Percentiles rank a stretch among this genome's conserved stretches.
These are phyloP conservation scores for Wolfiporia cocos DNA, from an alignment of 1,284 basidiomycete genomes.

Conservation along the genomic window DNA sequence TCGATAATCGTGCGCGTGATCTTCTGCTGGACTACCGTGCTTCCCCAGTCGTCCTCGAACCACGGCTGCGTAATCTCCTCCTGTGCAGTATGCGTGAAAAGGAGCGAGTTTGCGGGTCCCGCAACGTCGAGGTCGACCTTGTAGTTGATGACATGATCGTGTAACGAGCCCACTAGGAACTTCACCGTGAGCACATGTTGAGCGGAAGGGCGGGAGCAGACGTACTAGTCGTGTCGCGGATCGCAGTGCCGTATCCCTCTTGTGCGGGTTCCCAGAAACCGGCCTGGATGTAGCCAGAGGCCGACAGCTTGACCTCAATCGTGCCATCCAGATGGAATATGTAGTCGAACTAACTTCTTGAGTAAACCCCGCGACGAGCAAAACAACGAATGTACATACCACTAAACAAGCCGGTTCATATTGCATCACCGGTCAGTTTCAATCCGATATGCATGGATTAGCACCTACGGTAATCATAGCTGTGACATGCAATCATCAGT, in stretches of 20 bases:
- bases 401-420: no score
- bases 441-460: no score
- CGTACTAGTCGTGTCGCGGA: constrained; percentile 47
- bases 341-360: constrained; percentile 58
- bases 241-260: constrained; percentile 46
- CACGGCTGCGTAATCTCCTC: constrained; percentile 47
- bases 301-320: constrained; percentile 57
- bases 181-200: constrained; percentile 1
- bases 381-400: no score
- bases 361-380: no score
- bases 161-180: constrained; percentile 55
- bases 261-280: constrained; percentile 49
- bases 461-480: constrained; percentile 49
- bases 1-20: constrained; percentile 43
- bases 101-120: constrained; percentile 52
- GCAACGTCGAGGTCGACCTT: constrained; percentile 60
- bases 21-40: constrained; percentile 45
- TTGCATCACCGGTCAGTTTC: no score
- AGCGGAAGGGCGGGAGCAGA: constrained; percentile 11
- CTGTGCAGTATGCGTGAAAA: constrained; percentile 41
- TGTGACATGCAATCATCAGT: constrained; percentile 15
- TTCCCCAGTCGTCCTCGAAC: constrained; percentile 60
- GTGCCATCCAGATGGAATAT: constrained; percentile 62
- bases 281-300: constrained; percentile 64
- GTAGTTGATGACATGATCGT: constrained; percentile 67